Percentiles rank a stretch among this genome's conserved stretches.
These are phyloP conservation scores for Aspergillus sp. DNA, from an alignment of 2,329 filamentous ascomycete genomes.

Conservation along the genomic window DNA sequence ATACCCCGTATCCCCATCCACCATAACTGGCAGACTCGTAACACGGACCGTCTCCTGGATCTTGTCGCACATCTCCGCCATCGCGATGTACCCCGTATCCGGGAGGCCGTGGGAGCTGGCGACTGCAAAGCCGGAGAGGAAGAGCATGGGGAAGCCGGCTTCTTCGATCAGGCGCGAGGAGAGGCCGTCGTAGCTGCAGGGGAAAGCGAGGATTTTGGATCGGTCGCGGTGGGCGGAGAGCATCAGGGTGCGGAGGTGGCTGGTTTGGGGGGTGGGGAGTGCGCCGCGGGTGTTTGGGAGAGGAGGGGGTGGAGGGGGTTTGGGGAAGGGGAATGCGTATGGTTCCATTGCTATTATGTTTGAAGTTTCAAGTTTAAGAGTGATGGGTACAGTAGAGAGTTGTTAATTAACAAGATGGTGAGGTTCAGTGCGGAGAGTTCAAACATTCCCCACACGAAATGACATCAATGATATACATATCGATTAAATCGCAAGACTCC, in stretches of 20 bases:
- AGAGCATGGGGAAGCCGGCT: constrained; percentile 48
- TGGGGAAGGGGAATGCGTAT: neutral
- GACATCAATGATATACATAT: too few relatives aligned
- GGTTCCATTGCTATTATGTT: neutral
- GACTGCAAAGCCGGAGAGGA: constrained; percentile 46
- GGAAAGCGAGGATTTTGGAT: constrained; percentile 46
- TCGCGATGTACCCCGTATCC: constrained; percentile 52
- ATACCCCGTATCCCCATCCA: constrained; percentile 51
- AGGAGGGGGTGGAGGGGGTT: neutral
- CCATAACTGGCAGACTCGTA: constrained; percentile 44
- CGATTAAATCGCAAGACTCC: neutral
- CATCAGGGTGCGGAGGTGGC: constrained; percentile 25
- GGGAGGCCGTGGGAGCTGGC: constrained; percentile 44
- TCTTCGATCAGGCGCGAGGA: constrained; percentile 47
- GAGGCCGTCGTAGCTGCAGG: constrained; percentile 47
- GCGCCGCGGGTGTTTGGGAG: constrained; percentile 35
- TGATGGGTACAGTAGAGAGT: too few relatives aligned
- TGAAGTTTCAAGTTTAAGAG: neutral
- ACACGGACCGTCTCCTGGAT: constrained; percentile 45
- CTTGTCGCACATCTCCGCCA: constrained; percentile 48
- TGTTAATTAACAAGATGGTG: too few relatives aligned
- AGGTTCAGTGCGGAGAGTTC: too few relatives aligned
- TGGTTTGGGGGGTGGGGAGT: constrained; percentile 41
- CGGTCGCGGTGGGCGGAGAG: constrained; percentile 42
- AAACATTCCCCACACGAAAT: too few relatives aligned